Base-by-base conservation (phyloP, 83 land plant species). In the Thuja plicata region DNA sequence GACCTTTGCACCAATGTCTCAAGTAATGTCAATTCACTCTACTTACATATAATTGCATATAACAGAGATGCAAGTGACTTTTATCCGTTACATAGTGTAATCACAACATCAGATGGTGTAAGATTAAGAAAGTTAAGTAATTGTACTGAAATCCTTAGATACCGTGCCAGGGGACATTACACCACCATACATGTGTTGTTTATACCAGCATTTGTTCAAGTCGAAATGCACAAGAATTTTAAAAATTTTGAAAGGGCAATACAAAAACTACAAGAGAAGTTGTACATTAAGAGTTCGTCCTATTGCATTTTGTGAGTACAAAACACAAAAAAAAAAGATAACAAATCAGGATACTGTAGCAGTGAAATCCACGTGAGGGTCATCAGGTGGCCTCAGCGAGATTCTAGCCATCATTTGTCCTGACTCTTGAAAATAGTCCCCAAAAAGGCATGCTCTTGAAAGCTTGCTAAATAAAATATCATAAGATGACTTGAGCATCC, bases 401-500 rank as follows among this genome's bases (percentile, higher is more conserved):
- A 97, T 91, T 35, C 88, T 93, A 0, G 95, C 88, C 85, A 87
- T 90, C 60, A 95, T 89, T 83, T 93, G 93, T 84, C 89, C 90
- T 11, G 96, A 91, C 88, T 95, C 92, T 40, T 92, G 97, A 91
- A 95, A 95, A 88, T 97, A 97, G 85, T 94, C 95, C 54, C 94
- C 94, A 76, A 97, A 97, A n/a, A 97, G 95, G 85, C 96, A 93
- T 70, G 89, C 92, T 91, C 96, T 90, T 48, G 97, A 96, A 87
- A 97, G 91, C 90, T 97, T 97, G 86, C 95, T 95, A 90, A 97
- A 95, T 77, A 97, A 88, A 91, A 94, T 35, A 50, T 97, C 93
- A 88, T 97, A 97, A 9, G 98, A 94, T 1, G 98, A 95, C 88
- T 94, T 94, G 71, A 93, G 55, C 98, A 97, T 97, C 92, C 97